Percentiles rank a stretch among this genome's conserved stretches.
These are phyloP conservation scores for Cytospora piceicola DNA, from an alignment of 2,329 filamentous ascomycete genomes.

Conservation along the genomic window DNA sequence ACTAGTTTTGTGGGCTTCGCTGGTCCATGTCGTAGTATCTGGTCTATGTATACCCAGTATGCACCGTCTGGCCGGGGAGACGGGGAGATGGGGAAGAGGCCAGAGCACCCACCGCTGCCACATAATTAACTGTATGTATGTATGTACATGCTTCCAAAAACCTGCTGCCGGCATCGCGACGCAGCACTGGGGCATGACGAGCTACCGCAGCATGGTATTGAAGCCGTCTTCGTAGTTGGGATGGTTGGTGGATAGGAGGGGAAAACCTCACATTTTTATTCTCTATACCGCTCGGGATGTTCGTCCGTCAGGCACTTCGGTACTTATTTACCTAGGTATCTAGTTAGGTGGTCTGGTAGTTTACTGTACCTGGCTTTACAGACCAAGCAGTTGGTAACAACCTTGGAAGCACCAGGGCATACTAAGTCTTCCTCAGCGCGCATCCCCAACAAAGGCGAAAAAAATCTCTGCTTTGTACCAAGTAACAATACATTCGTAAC, in stretches of 20 bases:
- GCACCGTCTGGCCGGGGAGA: background rate
- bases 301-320: too few relatives aligned
- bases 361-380: background rate
- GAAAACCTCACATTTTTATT: too few relatives aligned
- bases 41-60: too few relatives aligned
- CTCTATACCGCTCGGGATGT: too few relatives aligned
- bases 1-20: constrained; percentile 15
- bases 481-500: background rate
- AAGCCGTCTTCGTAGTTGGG: background rate
- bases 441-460: background rate
- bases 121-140: background rate
- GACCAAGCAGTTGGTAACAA: background rate
- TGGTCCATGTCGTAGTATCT: background rate
- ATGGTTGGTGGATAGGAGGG: background rate
- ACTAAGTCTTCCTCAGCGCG: background rate
- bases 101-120: background rate
- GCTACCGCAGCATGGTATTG: background rate
- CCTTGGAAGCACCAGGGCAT: too few relatives aligned
- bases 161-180: background rate
- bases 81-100: background rate
- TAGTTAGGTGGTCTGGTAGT: too few relatives aligned
- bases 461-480: background rate
- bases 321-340: too few relatives aligned
- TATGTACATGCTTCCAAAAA: background rate
- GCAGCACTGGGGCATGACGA: background rate